A percentile compares a stretch with the other conserved stretches of the same genome.
These are phyloP conservation scores for Penicillium sp. DNA, from an alignment of 2,329 filamentous ascomycete species.

Conservation along the genomic window DNA sequence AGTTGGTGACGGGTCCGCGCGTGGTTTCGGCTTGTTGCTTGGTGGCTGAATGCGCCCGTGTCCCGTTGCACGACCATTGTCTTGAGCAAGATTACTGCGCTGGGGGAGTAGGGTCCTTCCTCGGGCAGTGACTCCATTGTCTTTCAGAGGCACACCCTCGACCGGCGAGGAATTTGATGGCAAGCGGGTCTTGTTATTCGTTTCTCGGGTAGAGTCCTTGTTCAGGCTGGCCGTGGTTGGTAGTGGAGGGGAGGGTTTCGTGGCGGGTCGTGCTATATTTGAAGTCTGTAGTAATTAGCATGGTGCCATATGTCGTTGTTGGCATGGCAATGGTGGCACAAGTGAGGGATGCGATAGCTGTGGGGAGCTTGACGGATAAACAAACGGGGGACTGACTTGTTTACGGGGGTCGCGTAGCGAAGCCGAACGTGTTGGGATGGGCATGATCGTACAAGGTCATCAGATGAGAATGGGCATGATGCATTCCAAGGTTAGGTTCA, in stretches of 20 bases:
- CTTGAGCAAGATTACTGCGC: slow-evolving; percentile 22
- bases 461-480: not conserved
- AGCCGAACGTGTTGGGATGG: slow-evolving; percentile 41
- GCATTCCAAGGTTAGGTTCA: not conserved
- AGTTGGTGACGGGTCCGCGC: slow-evolving; percentile 20
- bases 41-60: slow-evolving; percentile 21
- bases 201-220: slow-evolving; percentile 10
- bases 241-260: slow-evolving; percentile 9
- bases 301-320: not conserved
- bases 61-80: slow-evolving; percentile 18
- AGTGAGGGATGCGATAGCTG: slow-evolving; percentile 19
- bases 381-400: slow-evolving; percentile 27
- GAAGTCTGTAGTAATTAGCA: slow-evolving; percentile 22
- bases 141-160: slow-evolving; percentile 12
- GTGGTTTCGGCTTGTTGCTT: slow-evolving; percentile 20
- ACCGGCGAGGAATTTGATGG: slow-evolving; percentile 15
- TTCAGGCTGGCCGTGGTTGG: slow-evolving; percentile 14
- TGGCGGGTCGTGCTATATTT: slow-evolving; percentile 25
- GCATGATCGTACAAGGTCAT: slow-evolving; percentile 28
- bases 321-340: not conserved
- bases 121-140: slow-evolving; percentile 22
- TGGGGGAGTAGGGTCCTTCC: slow-evolving; percentile 37
- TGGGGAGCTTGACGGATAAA: slow-evolving; percentile 7
- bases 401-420: slow-evolving; percentile 38
- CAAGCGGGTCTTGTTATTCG: slow-evolving; percentile 12